Evolutionary conservation across 1,284 basidiomycete genomes (phyloP), one percentile per base, ranked within the genome.

Genomic region (Sanguinoderma infundibulare): DNA sequence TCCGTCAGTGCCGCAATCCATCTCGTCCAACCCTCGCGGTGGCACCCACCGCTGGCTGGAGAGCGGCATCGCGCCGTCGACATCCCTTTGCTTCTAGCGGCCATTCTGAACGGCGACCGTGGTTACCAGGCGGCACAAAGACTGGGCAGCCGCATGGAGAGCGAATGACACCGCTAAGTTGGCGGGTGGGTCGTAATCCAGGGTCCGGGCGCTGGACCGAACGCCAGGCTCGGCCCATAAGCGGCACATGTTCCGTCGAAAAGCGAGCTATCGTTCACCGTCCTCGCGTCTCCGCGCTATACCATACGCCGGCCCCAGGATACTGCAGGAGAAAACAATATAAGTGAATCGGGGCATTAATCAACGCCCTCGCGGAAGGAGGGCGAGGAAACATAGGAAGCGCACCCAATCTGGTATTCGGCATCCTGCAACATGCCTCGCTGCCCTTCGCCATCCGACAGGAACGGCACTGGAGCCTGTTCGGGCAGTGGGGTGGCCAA

Each of bases 391-490:
- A 49, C 50, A 52, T 24, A 61, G 32, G 57, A 39, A 51, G 51
- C 35, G 8, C 17, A 24, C 55, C 49, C 7, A 17, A 32, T 32
- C 24, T 15, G 58, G 61, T 28, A 53, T n/a, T n/a, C 10, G n/a
- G 17, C 40, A 28, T 14, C 58, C 53, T 34, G 5, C 9, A 4
- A 7, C 9, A 15, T 26, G n/a, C 14, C 8, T 8, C 6, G 15
- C 17, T 1, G 40, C n/a, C 42, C 55, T 55, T 58, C 55, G 40
- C 17, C 55, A 46, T 28, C 64, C 64, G 64, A 65, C 20, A 34
- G 46, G 59, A 65, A 59, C 64, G 58, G 58, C 42, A n/a, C 17
- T 12, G 30, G 28, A 8, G n/a, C 17, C 15, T 30, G 15, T 30
- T 49, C n/a, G n/a, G 47, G 47, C n/a, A 30, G 15, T 20, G 7